Base-by-base conservation (phyloP, 2,329 filamentous ascomycete genomes). In the Cyclaneusma minus region DNA sequence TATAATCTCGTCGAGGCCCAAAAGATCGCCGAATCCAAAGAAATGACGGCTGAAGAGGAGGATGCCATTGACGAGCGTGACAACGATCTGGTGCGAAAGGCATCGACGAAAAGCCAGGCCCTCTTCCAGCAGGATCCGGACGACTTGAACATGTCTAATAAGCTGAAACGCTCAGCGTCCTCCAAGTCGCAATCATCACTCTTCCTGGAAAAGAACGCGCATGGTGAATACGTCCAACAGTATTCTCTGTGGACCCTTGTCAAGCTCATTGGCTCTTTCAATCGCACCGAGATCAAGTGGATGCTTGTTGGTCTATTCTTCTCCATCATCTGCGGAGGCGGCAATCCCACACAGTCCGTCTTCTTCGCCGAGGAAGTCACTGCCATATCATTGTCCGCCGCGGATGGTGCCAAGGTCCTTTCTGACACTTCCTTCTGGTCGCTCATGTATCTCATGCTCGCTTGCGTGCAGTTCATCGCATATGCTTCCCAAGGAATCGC, bases 281-380 rank as follows among this genome's bases (percentile, higher is more conserved):
- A 94, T 54, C 64, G 50, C 27, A 50, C 62, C 1, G 84, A 93
- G 47, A 70, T 65, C 60, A 56, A 62, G 10, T 56, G 71, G 18
- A 87, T 93, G 81, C 17, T 74, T 2, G 34, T 77, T 30, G 85
- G 82, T 7, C 55, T 92, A 10, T 43, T 77, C 47, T 83, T 76
- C 47, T 73, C 76, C 13, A 62, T 76, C 43, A 71, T 93, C 35
- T 79, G 76, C 33, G 85, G 84, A 49, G 76, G 72, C 33, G 83
- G 77, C 27, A 84, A 92, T 46, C 81, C 81, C 7, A 69, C 65
- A 0, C 67, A 75, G 43, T 66, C 78, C 36, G 69, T 94, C 36
- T 77, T 95, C 52, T 91, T 94, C 43, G 77, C 84, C 42, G 93
- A 94, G 51, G 68, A 83, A 31, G 85, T 95, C 49, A 68, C 69